Conservation (phyloP, 768 basidiomycete genomes). For the Rossbeevera mucosa region DNA sequence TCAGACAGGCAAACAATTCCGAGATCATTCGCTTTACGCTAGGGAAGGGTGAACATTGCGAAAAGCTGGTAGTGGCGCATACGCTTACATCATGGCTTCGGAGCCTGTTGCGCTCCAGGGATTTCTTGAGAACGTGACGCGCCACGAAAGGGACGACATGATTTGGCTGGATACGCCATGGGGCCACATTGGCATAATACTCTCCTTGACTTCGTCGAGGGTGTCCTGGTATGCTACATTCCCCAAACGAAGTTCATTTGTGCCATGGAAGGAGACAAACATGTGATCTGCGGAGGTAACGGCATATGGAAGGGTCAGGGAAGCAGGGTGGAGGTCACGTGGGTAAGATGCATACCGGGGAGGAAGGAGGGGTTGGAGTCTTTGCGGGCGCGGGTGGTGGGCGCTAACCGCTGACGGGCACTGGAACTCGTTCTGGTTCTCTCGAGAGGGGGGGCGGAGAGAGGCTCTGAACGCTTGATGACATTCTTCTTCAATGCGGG, state of each 20-base stretch:
- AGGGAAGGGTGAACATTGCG: slow-evolving; percentile 19
- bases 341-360: slow-evolving; percentile 21
- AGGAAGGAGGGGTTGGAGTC: slow-evolving; percentile 34
- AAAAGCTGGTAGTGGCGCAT: not conserved
- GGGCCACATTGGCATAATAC: slow-evolving; percentile 61
- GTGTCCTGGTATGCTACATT: slow-evolving; percentile 48
- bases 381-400: slow-evolving; percentile 33
- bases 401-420: slow-evolving; percentile 27
- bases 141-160: slow-evolving; percentile 46
- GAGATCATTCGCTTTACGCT: slow-evolving; percentile 61
- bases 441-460: slow-evolving; percentile 26
- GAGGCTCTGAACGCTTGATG: slow-evolving; percentile 22
- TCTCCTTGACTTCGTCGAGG: slow-evolving; percentile 53
- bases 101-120: slow-evolving; percentile 64
- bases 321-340: slow-evolving; percentile 6
- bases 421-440: slow-evolving; percentile 44
- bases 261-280: slow-evolving; percentile 64
- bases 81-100: slow-evolving; percentile 46
- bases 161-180: slow-evolving; percentile 48
- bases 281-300: slow-evolving; percentile 52
- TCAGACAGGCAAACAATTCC: slow-evolving; percentile 56
- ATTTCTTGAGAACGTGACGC: slow-evolving; percentile 57
- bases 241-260: slow-evolving; percentile 53
- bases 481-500: slow-evolving; percentile 54
- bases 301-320: slow-evolving; percentile 26